phyloP scores from a whole-genome alignment of 1,139 yeast species.

The Yarrowia galli region DNA sequence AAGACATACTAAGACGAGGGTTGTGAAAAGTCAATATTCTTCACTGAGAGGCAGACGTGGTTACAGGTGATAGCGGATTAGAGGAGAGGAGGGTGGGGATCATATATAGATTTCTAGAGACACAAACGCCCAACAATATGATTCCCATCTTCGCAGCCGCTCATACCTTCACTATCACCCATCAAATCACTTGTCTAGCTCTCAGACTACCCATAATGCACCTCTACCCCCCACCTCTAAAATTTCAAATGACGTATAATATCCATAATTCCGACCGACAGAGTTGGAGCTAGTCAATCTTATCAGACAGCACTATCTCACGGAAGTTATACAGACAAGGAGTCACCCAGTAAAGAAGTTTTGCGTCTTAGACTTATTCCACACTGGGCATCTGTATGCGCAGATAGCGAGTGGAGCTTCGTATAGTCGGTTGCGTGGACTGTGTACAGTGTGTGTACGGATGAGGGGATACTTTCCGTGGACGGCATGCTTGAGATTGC shows the following conservation, averaged over 20 bases:
- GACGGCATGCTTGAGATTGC: too few relatives aligned
- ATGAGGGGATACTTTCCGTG: not conserved
- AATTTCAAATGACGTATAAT: slow-evolving; percentile 1
- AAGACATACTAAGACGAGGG: slow-evolving; percentile 14
- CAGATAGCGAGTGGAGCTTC: not conserved
- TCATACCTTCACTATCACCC: too few relatives aligned
- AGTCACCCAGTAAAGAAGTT: not conserved
- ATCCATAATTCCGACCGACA: not conserved
- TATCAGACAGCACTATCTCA: not conserved
- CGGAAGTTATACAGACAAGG: not conserved
- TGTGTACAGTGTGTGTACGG: too few relatives aligned
- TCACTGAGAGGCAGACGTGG: too few relatives aligned
- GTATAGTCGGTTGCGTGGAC: not conserved
- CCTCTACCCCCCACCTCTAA: too few relatives aligned
- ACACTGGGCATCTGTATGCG: not conserved
- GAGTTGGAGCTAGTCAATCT: slow-evolving; percentile 27
- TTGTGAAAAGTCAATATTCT: not conserved
- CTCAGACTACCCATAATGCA: not conserved
- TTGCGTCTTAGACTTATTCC: not conserved
- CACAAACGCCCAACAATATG: too few relatives aligned
- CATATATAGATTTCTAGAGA: too few relatives aligned
- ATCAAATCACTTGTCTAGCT: too few relatives aligned
- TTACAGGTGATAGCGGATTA: not conserved
- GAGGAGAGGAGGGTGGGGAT: too few relatives aligned
- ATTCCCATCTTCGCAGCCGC: too few relatives aligned